Evolutionary conservation across 164 flowering plant species (phyloP).

Genomic region (Pachysandra terminalis): DNA sequence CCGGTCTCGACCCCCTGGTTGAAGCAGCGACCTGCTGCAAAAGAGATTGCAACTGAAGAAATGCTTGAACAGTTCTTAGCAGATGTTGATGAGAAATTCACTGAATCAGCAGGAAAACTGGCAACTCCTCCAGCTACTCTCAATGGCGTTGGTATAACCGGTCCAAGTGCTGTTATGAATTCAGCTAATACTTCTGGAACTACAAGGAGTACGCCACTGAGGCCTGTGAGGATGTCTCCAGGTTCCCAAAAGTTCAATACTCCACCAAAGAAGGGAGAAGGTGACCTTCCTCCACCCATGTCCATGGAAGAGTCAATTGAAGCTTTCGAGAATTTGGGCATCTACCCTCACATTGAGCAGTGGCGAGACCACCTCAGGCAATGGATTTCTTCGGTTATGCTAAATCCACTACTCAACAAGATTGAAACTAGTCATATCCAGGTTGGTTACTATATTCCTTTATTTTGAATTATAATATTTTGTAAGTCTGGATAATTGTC

Average conservation of each 20-base stretch:
- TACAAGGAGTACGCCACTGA: conserved; percentile 79
- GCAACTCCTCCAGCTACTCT: conserved; percentile 74
- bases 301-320: conserved; percentile 80
- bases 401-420: conserved; percentile 75
- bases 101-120: conserved; percentile 63
- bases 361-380: conserved; percentile 94
- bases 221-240: conserved; percentile 96
- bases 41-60: conserved; percentile 61
- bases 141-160: conserved; percentile 51
- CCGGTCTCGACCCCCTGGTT: conserved; percentile 77
- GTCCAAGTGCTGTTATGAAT: conserved; percentile 48
- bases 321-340: conserved; percentile 69
- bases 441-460: conserved; percentile 35
- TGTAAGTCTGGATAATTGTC: neutral
- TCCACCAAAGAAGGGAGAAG: conserved; percentile 93
- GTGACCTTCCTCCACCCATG: conserved; percentile 85
- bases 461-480: neutral
- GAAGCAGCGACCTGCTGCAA: conserved; percentile 41
- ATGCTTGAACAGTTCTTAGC: conserved; percentile 75
- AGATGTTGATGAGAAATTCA: conserved; percentile 73
- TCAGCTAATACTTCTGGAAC: conserved; percentile 77
- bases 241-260: conserved; percentile 83
- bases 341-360: conserved; percentile 86
- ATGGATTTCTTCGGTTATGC: conserved; percentile 84
- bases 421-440: conserved; percentile 81